Evolutionary conservation across 768 basidiomycete species (phyloP).

Genomic region (Podaxis rugospora): DNA sequence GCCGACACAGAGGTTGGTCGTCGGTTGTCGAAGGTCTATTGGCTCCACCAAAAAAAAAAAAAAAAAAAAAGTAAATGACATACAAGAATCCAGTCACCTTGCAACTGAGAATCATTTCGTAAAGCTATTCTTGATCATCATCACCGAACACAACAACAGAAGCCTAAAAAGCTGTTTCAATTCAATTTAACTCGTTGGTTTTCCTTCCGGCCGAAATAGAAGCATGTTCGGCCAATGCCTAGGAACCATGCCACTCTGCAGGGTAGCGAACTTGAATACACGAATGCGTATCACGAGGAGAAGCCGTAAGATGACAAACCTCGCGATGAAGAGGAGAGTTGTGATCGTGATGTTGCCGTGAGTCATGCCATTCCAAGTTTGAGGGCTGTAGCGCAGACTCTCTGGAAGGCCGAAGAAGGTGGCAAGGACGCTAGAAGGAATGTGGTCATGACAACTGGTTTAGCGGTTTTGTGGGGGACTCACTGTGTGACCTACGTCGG

Average conservation of each 20-base stretch:
- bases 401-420: slow-evolving; percentile 57
- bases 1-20: no score
- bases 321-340: slow-evolving; percentile 47
- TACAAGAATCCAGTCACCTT: not conserved
- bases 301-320: slow-evolving; percentile 34
- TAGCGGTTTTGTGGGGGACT: slow-evolving; percentile 17
- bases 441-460: slow-evolving; percentile 9
- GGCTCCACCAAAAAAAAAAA: no score
- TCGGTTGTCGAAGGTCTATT: no score
- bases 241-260: slow-evolving; percentile 52
- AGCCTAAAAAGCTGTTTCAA: not conserved
- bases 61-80: no score
- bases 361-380: slow-evolving; percentile 64
- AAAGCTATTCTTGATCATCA: not conserved
- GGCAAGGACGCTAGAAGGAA: slow-evolving; percentile 43
- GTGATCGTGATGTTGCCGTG: slow-evolving; percentile 75
- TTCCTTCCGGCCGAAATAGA: slow-evolving; percentile 23
- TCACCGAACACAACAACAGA: not conserved
- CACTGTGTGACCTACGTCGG: slow-evolving; percentile 55
- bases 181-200: not conserved
- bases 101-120: not conserved
- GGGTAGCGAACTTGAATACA: not conserved
- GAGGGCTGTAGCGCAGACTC: slow-evolving; percentile 44
- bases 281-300: not conserved
- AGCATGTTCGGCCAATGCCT: slow-evolving; percentile 23